Conservation (phyloP, 2,329 filamentous ascomycete genomes). For the Trichoderma simmonsii region DNA sequence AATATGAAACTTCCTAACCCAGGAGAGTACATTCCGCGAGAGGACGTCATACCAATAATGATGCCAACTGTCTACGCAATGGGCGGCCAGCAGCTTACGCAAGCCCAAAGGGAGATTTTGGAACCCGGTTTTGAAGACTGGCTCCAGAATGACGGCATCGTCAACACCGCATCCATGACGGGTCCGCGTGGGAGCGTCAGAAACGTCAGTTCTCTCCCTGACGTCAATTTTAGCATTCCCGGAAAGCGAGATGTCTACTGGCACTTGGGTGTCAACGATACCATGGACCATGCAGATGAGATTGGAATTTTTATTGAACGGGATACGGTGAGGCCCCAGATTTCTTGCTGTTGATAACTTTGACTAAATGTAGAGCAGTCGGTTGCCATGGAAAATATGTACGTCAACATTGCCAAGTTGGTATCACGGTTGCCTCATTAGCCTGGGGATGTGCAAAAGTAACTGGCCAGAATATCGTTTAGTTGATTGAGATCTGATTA, state of each 20-base stretch:
- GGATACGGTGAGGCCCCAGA: neutral
- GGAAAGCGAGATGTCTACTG: neutral
- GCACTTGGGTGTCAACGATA: neutral
- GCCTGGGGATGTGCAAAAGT: neutral
- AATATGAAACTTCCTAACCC: neutral
- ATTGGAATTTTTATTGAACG: neutral
- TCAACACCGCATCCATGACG: neutral
- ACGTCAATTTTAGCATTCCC: neutral
- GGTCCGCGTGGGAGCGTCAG: neutral
- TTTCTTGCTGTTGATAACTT: neutral
- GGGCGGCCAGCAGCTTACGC: neutral
- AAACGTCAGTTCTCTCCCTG: neutral
- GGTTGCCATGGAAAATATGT: neutral
- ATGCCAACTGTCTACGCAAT: neutral
- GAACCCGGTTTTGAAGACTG: neutral
- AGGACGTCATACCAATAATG: neutral
- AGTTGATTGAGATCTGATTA: neutral
- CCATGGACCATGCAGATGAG: neutral
- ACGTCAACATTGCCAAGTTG: neutral
- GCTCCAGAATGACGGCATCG: neutral
- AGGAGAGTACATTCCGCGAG: neutral
- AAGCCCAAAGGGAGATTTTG: neutral
- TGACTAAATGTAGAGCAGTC: neutral
- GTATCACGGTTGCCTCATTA: neutral
- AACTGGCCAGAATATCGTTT: neutral